A percentile compares a stretch with the other conserved stretches of the same genome.
phyloP scores from a whole-genome alignment of 371 early-diverging fungal genomes.

The Mortierella sp. region DNA sequence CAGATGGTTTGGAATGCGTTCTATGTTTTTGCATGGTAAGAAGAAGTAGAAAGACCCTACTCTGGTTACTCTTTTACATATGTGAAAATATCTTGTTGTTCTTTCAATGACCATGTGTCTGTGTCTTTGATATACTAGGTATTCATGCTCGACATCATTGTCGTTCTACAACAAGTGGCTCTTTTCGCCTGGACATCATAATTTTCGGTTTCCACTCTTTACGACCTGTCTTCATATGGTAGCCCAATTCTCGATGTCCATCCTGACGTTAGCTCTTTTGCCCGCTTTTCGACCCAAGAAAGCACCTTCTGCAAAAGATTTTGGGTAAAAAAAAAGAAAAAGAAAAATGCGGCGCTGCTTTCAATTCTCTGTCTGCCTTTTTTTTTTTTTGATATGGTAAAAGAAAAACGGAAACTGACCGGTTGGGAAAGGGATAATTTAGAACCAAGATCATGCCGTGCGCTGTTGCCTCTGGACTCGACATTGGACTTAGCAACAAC shows the following conservation, averaged over 20 bases:
- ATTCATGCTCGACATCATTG: constrained; percentile 68
- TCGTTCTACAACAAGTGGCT: constrained; percentile 92
- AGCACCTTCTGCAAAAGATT: constrained; percentile 63
- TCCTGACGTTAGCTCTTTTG: constrained; percentile 60
- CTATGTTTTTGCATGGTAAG: constrained; percentile 48
- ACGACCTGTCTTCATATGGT: constrained; percentile 81
- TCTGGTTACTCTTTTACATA: neutral
- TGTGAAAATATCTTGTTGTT: neutral
- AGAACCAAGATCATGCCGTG: constrained; percentile 82
- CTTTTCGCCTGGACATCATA: constrained; percentile 77
- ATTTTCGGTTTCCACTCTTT: constrained; percentile 85
- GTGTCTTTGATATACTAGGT: constrained; percentile 11
- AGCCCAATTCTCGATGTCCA: constrained; percentile 72
- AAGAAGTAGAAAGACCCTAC: neutral
- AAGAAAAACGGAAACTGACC: too few relatives aligned
- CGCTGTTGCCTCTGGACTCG: constrained; percentile 87
- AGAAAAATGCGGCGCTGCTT: too few relatives aligned
- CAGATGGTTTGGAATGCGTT: constrained; percentile 44
- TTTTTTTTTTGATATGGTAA: neutral
- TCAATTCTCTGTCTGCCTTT: neutral
- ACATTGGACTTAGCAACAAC: constrained; percentile 90
- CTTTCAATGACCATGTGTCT: neutral
- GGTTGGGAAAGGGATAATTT: too few relatives aligned
- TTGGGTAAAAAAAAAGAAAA: constrained; percentile 54
- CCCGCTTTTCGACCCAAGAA: constrained; percentile 67